Percentiles rank a stretch among this genome's conserved stretches.
Evolutionary conservation across 2,329 filamentous ascomycete genomes (phyloP).

Genomic region (Curvularia lunata): DNA sequence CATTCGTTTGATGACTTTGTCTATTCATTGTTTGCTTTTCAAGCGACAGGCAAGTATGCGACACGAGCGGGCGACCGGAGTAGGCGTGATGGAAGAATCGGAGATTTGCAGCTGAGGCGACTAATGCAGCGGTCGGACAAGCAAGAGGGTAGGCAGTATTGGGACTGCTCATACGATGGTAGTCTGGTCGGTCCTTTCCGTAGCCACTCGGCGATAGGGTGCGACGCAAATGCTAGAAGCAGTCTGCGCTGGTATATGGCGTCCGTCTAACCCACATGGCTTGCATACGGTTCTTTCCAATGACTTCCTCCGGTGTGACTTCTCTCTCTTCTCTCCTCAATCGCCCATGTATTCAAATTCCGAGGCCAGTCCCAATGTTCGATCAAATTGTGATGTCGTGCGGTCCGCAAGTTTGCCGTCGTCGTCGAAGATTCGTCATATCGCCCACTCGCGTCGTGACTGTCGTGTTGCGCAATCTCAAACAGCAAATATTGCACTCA

Average conservation of each 20-base stretch:
- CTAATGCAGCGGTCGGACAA: not conserved
- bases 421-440: slow-evolving; percentile 25
- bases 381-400: slow-evolving; percentile 14
- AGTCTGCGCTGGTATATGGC: not conserved
- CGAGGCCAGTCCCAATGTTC: slow-evolving; percentile 2
- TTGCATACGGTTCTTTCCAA: slow-evolving; percentile 1
- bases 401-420: slow-evolving; percentile 25
- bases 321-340: not conserved
- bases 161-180: not conserved
- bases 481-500: slow-evolving; percentile 32
- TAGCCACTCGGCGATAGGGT: too few relatives aligned
- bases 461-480: slow-evolving; percentile 15
- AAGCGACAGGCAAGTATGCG: slow-evolving; percentile 5
- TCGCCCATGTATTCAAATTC: not conserved
- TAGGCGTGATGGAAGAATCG: slow-evolving; percentile 1
- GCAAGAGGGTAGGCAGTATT: not conserved
- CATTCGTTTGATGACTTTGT: slow-evolving; percentile 7
- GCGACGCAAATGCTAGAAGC: not conserved
- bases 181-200: not conserved
- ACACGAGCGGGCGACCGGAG: slow-evolving; percentile 16
- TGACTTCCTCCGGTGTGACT: not conserved
- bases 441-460: slow-evolving; percentile 40
- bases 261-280: not conserved
- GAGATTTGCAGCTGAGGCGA: not conserved
- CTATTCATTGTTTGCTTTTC: not conserved